Evolutionary conservation across 495 filamentous ascomycete species (phyloP), one percentile per base, ranked within the genome.

Genomic region (Aspergillus asperescens): DNA sequence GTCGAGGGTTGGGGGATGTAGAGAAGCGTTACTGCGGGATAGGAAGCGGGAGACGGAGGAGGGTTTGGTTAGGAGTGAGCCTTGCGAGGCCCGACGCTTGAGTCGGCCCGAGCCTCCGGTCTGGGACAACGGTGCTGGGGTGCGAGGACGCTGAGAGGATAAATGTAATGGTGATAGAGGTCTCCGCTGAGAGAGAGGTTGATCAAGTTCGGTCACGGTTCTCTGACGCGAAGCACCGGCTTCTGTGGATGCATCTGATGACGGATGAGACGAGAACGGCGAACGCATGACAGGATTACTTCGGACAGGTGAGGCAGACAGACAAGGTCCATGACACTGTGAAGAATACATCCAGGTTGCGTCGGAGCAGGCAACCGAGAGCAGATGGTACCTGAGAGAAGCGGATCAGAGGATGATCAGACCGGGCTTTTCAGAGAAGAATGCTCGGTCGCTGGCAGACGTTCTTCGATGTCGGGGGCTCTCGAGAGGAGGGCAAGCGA

Each of bases 1-100:
- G 43, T 76, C 67, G 55, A 75, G 73, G 1, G 68, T 70, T 7
- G 73, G 74, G 3, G 75, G 65, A 41, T 71, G 61, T 13, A 70
- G 58, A 15, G 69, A 58, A 4, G 67, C 64, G 51, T 61, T 72
- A 48, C 67, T 67, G 52, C 66, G 68, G 48, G 71, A 69, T 7
- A 72, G 56, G 32, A 73, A 74, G 1, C 69, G 68, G 34, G 71
- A 71, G 29, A 73, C 67, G 4, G 67, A 52, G 7, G 71, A 73
- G 1, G 69, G 69, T 57, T 64, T 68, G 8, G 68, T 66, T 15
- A 69, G 58, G 7, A 74, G 34, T 1, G 70, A 74, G 16, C 71
- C 67, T 60, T 73, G 69, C 4, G 71, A 74, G 41, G 71, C 69
- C 58, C 71, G 65, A 50, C 71, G 68, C 51, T 66, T 72, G 9